Percentiles rank a stretch among this genome's conserved stretches.
phyloP scores from a whole-genome alignment of 148 eudicot species.

The Chenopodium suecicum region DNA sequence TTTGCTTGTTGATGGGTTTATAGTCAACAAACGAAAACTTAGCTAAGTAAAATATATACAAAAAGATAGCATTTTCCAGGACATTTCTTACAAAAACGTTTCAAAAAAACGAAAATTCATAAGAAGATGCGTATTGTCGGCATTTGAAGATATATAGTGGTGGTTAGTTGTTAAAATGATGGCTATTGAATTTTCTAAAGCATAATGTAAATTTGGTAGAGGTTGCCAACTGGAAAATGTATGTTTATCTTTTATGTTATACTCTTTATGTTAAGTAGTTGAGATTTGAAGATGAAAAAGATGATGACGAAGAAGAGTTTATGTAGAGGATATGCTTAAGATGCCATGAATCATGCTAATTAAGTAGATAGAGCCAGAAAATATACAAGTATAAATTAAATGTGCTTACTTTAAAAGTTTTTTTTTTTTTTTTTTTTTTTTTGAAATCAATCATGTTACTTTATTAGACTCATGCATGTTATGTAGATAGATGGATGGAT shows the following conservation, averaged over 20 bases:
- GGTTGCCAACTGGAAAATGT: background rate
- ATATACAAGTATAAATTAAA: background rate
- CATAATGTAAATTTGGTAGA: background rate
- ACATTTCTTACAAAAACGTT: background rate
- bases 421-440: background rate
- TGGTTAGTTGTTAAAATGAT: background rate
- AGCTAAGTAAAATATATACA: background rate
- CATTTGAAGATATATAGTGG: background rate
- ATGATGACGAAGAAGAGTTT: background rate
- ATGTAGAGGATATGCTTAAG: background rate
- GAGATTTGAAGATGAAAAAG: background rate
- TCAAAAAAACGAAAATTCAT: background rate
- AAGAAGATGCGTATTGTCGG: conserved; percentile 5
- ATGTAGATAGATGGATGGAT: too few species aligned
- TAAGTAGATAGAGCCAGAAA: background rate
- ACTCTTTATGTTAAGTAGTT: background rate
- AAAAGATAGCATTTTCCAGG: background rate
- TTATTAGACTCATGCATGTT: background rate
- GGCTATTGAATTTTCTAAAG: background rate
- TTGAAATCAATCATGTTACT: background rate
- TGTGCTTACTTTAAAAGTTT: background rate
- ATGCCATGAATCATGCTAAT: conserved; percentile 3
- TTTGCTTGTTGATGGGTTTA: background rate
- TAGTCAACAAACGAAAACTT: background rate
- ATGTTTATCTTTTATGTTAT: too few species aligned